A percentile compares a stretch with the other conserved stretches of the same genome.
These are phyloP conservation scores for Tetrapisispora iriomotensis DNA, from an alignment of 805 yeast genomes.

Conservation along the genomic window DNA sequence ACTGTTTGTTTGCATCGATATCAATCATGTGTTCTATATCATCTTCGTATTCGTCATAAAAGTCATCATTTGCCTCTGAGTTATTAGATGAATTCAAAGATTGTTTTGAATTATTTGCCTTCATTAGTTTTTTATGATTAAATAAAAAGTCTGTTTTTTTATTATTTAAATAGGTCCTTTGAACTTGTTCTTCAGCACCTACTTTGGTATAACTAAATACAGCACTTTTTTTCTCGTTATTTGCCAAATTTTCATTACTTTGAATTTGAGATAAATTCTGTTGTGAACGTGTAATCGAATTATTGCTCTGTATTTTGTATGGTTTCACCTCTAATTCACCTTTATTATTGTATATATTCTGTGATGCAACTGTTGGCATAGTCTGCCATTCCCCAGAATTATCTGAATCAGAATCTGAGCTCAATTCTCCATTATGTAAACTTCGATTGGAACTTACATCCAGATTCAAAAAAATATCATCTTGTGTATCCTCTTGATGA, in stretches of 20 bases:
- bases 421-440: no score
- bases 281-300: slow-evolving; percentile 2
- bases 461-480: no score
- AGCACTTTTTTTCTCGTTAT: slow-evolving; percentile 4
- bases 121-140: slow-evolving; percentile 28
- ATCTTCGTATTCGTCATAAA: slow-evolving; percentile 33
- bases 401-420: slow-evolving; percentile 12
- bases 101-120: slow-evolving; percentile 10
- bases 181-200: slow-evolving; percentile 78
- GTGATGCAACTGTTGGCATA: slow-evolving; percentile 72
- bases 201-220: slow-evolving; percentile 73
- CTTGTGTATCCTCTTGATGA: background rate
- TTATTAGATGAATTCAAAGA: slow-evolving; percentile 7
- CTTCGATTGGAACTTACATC: no score
- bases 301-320: slow-evolving; percentile 5
- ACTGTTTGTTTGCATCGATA: slow-evolving; percentile 37
- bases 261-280: slow-evolving; percentile 1
- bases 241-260: slow-evolving; percentile 1
- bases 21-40: slow-evolving; percentile 29
- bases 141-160: slow-evolving; percentile 49
- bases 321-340: slow-evolving; percentile 50
- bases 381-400: slow-evolving; percentile 63
- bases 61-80: slow-evolving; percentile 28
- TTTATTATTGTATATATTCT: slow-evolving; percentile 69
- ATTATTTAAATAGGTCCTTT: slow-evolving; percentile 48